Conservation (phyloP, 805 yeast species). For the Priceomyces melissophilus region DNA sequence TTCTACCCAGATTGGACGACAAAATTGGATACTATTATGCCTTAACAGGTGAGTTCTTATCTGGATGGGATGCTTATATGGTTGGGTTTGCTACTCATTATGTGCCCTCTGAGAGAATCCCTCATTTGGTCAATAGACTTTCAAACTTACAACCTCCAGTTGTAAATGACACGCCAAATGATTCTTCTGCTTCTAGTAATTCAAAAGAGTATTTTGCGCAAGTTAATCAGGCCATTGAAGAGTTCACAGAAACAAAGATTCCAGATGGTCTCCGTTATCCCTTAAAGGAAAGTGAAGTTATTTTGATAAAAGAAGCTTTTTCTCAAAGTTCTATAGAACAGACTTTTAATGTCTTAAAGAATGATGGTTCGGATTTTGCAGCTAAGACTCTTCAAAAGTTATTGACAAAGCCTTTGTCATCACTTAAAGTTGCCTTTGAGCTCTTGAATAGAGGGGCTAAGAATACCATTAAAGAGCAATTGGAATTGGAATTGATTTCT, state of each 20-base stretch:
- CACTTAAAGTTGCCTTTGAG: conserved; percentile 68
- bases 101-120: conserved; percentile 63
- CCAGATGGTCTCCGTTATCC: conserved; percentile 63
- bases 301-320: conserved; percentile 69
- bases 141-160: conserved; percentile 52
- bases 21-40: conserved; percentile 83
- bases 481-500: conserved; percentile 68
- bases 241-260: conserved; percentile 60
- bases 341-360: conserved; percentile 49
- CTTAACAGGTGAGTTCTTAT: conserved; percentile 74
- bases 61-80: conserved; percentile 76
- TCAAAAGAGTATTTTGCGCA: conserved; percentile 47
- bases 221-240: conserved; percentile 73
- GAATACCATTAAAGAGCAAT: conserved; percentile 59
- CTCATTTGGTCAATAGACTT: conserved; percentile 61
- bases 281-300: conserved; percentile 52
- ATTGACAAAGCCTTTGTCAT: conserved; percentile 68
- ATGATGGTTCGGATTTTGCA: conserved; percentile 67
- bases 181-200: conserved; percentile 15
- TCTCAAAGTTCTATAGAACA: conserved; percentile 49
- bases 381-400: conserved; percentile 51
- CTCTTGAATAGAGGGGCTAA: conserved; percentile 59
- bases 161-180: conserved; percentile 25
- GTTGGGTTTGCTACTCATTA: conserved; percentile 91
- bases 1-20: conserved; percentile 77